A percentile compares a stretch with the other conserved stretches of the same genome.
phyloP scores from a whole-genome alignment of 148 eudicot species.

The Vaccinium darrowii region DNA sequence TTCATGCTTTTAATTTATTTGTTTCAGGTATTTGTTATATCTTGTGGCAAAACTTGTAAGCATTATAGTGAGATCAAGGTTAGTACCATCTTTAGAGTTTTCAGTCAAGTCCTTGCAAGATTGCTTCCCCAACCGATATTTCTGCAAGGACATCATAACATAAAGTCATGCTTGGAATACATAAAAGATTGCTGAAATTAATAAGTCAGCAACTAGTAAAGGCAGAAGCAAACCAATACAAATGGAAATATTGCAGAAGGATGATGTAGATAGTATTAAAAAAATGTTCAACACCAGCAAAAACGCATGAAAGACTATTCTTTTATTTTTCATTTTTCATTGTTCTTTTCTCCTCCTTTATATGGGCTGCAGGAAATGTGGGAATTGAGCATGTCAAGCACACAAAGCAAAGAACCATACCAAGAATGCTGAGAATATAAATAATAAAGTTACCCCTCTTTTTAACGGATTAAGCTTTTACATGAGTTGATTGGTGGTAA shows the following conservation, averaged over 20 bases:
- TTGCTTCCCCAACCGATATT: constrained; percentile 49
- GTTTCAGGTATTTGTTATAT: background rate
- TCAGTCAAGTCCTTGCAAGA: constrained; percentile 41
- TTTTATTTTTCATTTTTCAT: background rate
- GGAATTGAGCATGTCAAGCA: background rate
- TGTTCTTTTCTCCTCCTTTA: background rate
- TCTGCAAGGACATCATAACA: constrained; percentile 29
- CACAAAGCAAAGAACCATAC: background rate
- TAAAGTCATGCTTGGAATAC: background rate
- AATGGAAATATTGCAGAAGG: background rate
- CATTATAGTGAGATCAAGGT: background rate
- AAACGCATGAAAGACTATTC: background rate
- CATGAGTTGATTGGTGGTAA: too few relatives aligned
- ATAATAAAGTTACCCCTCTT: too few relatives aligned
- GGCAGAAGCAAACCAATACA: background rate
- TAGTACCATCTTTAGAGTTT: constrained; percentile 39
- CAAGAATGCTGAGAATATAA: too few relatives aligned
- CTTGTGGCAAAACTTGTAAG: background rate
- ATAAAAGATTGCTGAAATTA: background rate
- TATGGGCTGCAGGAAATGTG: background rate
- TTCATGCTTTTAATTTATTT: background rate
- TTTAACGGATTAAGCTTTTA: too few relatives aligned
- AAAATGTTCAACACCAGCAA: background rate
- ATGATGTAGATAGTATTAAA: background rate
- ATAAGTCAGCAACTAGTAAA: background rate